A percentile compares a stretch with the other conserved stretches of the same genome.
These are phyloP conservation scores for Fraxinus greggii DNA, from an alignment of 305 asterid species.

Conservation along the genomic window DNA sequence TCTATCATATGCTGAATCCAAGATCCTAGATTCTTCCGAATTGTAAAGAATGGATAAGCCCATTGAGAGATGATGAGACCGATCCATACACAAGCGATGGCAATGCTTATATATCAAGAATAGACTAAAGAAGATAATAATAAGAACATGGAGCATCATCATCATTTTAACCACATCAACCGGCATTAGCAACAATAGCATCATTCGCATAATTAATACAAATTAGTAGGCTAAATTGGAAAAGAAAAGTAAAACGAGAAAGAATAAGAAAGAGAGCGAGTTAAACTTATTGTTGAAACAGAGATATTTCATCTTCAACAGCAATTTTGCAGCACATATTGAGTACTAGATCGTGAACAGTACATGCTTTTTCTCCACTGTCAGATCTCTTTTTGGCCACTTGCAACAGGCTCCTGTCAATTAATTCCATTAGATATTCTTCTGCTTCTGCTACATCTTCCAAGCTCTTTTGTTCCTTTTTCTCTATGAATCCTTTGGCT, in stretches of 20 bases:
- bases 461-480: background rate
- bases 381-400: background rate
- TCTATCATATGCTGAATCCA: too few species aligned
- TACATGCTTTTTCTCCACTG: background rate
- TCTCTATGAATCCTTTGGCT: conserved; percentile 16
- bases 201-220: background rate
- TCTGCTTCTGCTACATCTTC: background rate
- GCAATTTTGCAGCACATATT: background rate
- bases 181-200: background rate
- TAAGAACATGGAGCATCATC: background rate
- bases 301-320: background rate
- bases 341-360: background rate
- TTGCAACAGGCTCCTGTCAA: background rate
- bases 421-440: background rate
- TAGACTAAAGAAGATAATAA: background rate
- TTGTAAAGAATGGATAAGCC: too few species aligned
- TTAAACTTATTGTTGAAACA: background rate
- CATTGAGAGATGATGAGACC: too few species aligned
- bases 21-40: too few species aligned
- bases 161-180: background rate
- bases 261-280: background rate
- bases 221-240: background rate
- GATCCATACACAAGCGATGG: too few species aligned
- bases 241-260: background rate
- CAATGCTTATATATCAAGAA: background rate